phyloP scores from a whole-genome alignment of 257 asterid genomes.

The Solanum lycopersicoides region DNA sequence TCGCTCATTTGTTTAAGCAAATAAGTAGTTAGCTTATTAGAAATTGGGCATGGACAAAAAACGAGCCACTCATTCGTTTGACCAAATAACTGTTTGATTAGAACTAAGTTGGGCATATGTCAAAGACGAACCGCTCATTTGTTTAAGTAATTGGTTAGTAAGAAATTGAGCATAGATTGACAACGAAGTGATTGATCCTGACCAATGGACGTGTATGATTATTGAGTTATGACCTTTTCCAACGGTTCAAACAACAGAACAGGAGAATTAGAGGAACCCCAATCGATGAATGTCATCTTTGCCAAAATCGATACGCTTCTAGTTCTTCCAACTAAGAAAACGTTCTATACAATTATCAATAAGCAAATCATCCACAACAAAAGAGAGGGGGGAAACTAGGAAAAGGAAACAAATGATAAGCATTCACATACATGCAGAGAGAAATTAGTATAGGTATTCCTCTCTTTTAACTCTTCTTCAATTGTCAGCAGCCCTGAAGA shows the following conservation, averaged over 20 bases:
- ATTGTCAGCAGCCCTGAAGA: slow-evolving; percentile 23
- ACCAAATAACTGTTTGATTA: neutral
- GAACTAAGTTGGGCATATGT: neutral
- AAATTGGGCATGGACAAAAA: no score
- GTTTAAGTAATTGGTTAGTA: neutral
- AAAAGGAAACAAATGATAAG: neutral
- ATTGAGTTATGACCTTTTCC: neutral
- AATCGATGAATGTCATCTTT: neutral
- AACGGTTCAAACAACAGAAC: neutral
- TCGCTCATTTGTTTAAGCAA: neutral
- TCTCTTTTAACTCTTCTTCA: slow-evolving; percentile 7
- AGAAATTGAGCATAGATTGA: neutral
- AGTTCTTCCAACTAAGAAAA: neutral
- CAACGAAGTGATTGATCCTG: neutral
- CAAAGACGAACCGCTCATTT: neutral
- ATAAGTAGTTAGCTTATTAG: neutral
- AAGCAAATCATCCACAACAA: neutral
- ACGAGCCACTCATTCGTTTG: neutral
- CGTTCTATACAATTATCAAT: neutral
- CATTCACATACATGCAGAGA: neutral
- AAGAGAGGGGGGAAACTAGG: neutral
- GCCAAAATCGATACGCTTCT: neutral
- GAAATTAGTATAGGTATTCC: neutral
- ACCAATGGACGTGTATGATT: neutral
- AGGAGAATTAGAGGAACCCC: neutral